phyloP scores from a whole-genome alignment of 805 yeast species.

The Yarrowia sp. region DNA sequence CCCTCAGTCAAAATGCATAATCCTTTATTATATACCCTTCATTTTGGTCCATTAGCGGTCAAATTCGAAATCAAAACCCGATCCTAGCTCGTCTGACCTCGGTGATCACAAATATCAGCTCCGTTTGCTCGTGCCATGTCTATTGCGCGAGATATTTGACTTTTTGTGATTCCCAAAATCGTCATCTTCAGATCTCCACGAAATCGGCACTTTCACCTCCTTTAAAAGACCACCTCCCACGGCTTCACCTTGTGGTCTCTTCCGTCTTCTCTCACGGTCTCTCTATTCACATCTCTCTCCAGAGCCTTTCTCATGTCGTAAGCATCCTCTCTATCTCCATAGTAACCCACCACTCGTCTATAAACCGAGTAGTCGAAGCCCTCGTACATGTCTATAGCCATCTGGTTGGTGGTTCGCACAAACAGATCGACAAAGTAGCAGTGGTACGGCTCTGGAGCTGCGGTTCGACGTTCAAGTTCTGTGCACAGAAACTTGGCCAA shows the following conservation, averaged over 20 bases:
- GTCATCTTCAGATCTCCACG: too few species aligned
- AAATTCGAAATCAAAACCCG: too few species aligned
- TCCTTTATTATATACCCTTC: too few species aligned
- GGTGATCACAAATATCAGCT: too few species aligned
- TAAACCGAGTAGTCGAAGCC: slow-evolving; percentile 84
- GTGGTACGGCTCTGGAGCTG: slow-evolving; percentile 70
- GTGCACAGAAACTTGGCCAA: slow-evolving; percentile 81
- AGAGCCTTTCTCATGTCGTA: slow-evolving; percentile 80
- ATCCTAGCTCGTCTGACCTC: too few species aligned
- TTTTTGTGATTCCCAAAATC: too few species aligned
- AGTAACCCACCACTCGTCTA: slow-evolving; percentile 88
- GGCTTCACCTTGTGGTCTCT: slow-evolving; percentile 26
- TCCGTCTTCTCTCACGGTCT: slow-evolving; percentile 33
- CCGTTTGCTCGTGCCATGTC: too few species aligned
- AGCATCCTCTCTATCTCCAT: slow-evolving; percentile 61
- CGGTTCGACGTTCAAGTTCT: slow-evolving; percentile 74
- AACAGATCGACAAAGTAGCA: slow-evolving; percentile 89
- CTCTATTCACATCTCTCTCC: slow-evolving; percentile 54
- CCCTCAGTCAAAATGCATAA: too few species aligned
- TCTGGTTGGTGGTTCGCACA: slow-evolving; percentile 81
- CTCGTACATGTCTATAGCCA: slow-evolving; percentile 84
- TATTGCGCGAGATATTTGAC: too few species aligned
- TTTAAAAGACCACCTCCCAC: slow-evolving; percentile 30
- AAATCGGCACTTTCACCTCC: too few species aligned
- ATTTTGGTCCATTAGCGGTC: too few species aligned